Evolutionary conservation across 2,329 filamentous ascomycete species (phyloP), one percentile per base, ranked within the genome.

Genomic region (Claviceps paspali): DNA sequence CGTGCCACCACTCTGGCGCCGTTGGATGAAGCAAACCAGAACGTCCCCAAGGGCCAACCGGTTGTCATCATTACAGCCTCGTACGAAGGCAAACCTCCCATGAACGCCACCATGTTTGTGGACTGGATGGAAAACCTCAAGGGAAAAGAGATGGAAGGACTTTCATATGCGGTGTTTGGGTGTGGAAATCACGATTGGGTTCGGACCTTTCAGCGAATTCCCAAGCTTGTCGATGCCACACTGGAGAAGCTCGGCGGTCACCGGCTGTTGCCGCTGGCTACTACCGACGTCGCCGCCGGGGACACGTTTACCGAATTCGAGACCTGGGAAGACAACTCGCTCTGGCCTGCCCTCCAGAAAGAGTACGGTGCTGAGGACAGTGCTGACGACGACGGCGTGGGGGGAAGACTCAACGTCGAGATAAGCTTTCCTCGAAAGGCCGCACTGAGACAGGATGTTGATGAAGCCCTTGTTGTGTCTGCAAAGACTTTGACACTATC

Each of bases 1-100:
- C 55, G 52, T 4, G 70, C 72, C 5, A 52, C 57, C 2, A 62
- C 60, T 3, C 57, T 79, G 2, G 64, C 68, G 17, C 63, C 67
- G 1, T 55, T 86, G 28, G 77, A 86, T 48, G 62, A 66, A 0
- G 78, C 74, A 0, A 71, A 69, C 14, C 67, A 73, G 33, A 65
- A 68, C 3, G 51, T 86, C 0, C 70, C 76, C 0, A 72, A 63
- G 35, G 64, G 70, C 19, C 64, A 68, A 6, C 79, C 80, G 0
- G 65, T 81, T 0, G 60, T 83, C 18, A 65, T 86, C 34, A 66
- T 87, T 43, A 76, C 76, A 0, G 70, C 81, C 0, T 78, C 74
- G 1, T 87, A 86, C 46, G 81, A 87, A 48, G 82, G 82, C 1
- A 67, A 82, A 38, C 77, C 82, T 0, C 73, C 80, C 0, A 78